A percentile compares a stretch with the other conserved stretches of the same genome.
Evolutionary conservation across 106 monocot genomes (phyloP).

Genomic region (Dioscorea dumetorum): DNA sequence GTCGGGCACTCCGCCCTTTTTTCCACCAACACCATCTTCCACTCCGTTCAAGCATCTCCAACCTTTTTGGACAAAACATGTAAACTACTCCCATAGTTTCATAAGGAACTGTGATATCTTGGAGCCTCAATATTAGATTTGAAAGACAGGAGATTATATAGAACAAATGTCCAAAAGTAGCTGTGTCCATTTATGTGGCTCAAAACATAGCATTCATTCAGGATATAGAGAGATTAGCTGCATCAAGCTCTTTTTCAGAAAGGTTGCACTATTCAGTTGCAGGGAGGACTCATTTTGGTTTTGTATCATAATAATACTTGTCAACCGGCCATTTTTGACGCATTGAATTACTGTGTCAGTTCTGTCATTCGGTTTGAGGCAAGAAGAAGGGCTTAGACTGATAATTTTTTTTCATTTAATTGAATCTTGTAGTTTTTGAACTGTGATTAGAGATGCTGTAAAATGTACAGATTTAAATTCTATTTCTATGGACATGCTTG

Average conservation of each 20-base stretch:
- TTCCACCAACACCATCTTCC: conserved; percentile 21
- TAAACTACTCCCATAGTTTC: conserved; percentile 87
- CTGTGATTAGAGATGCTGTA: conserved; percentile 9
- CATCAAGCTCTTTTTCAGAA: too few species aligned
- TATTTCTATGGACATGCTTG: neutral
- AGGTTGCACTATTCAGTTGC: too few species aligned
- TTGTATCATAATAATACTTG: too few species aligned
- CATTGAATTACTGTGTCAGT: too few species aligned
- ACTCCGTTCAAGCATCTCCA: conserved; percentile 62
- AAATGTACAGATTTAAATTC: conserved; percentile 31
- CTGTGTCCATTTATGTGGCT: conserved; percentile 1
- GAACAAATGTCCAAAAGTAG: neutral
- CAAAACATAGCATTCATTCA: neutral
- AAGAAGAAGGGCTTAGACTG: neutral
- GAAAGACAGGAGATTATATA: neutral
- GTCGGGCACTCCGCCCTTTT: conserved; percentile 18
- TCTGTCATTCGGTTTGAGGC: neutral
- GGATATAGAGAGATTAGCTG: too few species aligned
- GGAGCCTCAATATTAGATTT: conserved; percentile 29
- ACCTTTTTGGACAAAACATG: conserved; percentile 84
- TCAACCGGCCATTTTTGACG: too few species aligned
- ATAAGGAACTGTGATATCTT: conserved; percentile 74
- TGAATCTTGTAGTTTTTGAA: neutral
- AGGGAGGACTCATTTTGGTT: too few species aligned
- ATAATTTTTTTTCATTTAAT: conserved; percentile 1